phyloP scores from a whole-genome alignment of 2,329 filamentous ascomycete species.

The Pseudogymnoascus sp. region DNA sequence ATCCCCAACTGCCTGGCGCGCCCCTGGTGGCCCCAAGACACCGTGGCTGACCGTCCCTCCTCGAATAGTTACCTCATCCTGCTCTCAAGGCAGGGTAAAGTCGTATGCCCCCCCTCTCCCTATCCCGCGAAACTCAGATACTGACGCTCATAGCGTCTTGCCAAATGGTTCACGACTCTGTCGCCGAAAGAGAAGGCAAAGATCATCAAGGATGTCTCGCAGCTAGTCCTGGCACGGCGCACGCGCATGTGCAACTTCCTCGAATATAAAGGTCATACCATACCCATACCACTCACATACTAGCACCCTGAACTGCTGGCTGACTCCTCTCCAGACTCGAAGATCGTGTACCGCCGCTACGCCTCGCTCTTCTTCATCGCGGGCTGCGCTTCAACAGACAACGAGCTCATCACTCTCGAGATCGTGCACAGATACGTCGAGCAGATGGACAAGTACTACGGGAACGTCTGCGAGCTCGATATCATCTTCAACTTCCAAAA shows the following conservation, averaged over 20 bases:
- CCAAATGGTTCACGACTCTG: constrained; percentile 98
- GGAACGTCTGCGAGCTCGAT: constrained; percentile 98
- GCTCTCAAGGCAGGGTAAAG: constrained; percentile 96
- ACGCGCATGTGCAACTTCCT: constrained; percentile 99
- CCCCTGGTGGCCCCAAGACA: not conserved
- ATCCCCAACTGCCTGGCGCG: constrained; percentile 12
- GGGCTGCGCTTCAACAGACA: constrained; percentile 92
- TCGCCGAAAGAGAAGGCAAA: constrained; percentile 98
- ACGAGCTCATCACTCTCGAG: constrained; percentile 95
- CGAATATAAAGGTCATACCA: constrained; percentile 81
- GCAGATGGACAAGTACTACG: constrained; percentile 99
- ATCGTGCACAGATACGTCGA: constrained; percentile 99
- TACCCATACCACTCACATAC: constrained; percentile 30
- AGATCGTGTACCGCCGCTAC: constrained; percentile 97
- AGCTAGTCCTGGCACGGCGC: constrained; percentile 88
- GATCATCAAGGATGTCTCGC: constrained; percentile 99
- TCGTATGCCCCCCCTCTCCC: constrained; percentile 58
- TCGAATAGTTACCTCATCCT: constrained; percentile 81
- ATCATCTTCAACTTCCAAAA: constrained; percentile 99
- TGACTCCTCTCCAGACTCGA: constrained; percentile 43
- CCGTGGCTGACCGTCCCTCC: not conserved
- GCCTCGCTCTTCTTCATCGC: constrained; percentile 99
- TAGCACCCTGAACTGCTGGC: not conserved
- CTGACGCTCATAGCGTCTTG: constrained; percentile 62
- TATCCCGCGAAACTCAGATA: constrained; percentile 9